Evolutionary conservation across 2,329 filamentous ascomycete genomes (phyloP), one percentile per base, ranked within the genome.

Genomic region (Aspergillus persii): DNA sequence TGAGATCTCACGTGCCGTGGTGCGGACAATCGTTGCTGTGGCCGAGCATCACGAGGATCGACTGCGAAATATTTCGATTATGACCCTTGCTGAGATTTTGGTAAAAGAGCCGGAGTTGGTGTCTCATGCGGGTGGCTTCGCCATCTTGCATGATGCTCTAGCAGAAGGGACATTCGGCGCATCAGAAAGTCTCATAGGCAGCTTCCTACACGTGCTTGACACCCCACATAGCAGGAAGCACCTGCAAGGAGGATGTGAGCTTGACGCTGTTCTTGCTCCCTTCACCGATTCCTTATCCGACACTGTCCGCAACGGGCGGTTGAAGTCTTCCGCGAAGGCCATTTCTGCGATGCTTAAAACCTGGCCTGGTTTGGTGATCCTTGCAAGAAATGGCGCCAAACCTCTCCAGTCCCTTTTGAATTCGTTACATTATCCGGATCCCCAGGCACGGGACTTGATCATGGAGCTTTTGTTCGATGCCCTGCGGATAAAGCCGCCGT

Each of bases 121-220:
- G 23, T 86, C 95, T 30, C 86, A 90, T 53, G 90, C 93, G 3
- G 93, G 94, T 9, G 95, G 94, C 2, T 83, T 99, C 64, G 86
- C 88, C 15, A 87, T 92, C 2, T 79, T 99, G n/a, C 90, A 92
- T n/a, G 93, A 97, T 71, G 92, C 92, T 3, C 84, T 99, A 56
- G 88, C 90, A 0, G 94, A 96, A 74, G 95, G 95, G 15, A 89
- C 87, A 7, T 98, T 98, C 76, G 92, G 94, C 65, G 92, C 94
- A 5, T 92, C 95, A 0, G 92, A 98, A 73, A 96, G 92, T 67
- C 78, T 99, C 59, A 89, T 92, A 2, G 86, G 87, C 2, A 91
- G 91, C n/a, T 92, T 98, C 63, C 82, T 99, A 36, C 96, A 94
- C 73, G 84, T 98, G 3, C 82, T 98, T 51, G 95, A 99, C 74